phyloP scores from a whole-genome alignment of 1,284 basidiomycete species.

The Pseudozyma tsukubaensis region DNA sequence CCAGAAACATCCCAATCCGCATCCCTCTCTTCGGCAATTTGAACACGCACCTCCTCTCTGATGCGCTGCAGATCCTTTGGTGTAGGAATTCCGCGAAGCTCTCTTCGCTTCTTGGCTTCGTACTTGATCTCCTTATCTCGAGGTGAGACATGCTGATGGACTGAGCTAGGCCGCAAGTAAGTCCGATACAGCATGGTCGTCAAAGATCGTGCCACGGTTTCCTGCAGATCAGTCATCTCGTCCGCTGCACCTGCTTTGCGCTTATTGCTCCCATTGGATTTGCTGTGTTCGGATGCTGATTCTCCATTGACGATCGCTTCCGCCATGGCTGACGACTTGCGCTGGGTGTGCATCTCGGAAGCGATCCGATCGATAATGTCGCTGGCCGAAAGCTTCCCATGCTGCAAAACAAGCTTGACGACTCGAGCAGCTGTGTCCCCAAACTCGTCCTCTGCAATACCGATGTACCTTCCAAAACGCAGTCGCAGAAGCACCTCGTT shows the following conservation, averaged over 20 bases:
- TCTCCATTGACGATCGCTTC: constrained; percentile 19
- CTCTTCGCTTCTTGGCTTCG: constrained; percentile 52
- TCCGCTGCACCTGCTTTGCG: constrained; percentile 35
- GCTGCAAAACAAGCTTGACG: constrained; percentile 75
- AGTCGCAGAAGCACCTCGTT: constrained; percentile 67
- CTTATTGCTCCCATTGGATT: constrained; percentile 30
- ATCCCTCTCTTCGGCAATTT: constrained; percentile 68
- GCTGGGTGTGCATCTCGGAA: constrained; percentile 24
- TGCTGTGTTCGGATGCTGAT: constrained; percentile 9
- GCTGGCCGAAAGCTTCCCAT: constrained; percentile 84
- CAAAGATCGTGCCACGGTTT: constrained; percentile 30
- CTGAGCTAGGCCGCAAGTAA: constrained; percentile 61
- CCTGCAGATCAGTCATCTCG: constrained; percentile 9
- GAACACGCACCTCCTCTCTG: constrained; percentile 54
- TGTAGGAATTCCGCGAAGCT: constrained; percentile 67
- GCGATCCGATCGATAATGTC: constrained; percentile 76
- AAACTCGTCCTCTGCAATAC: constrained; percentile 81
- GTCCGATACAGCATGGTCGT: constrained; percentile 48
- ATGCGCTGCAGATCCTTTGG: constrained; percentile 69
- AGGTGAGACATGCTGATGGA: constrained; percentile 68
- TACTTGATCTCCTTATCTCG: constrained; percentile 66
- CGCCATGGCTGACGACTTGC: constrained; percentile 1
- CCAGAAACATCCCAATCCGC: constrained; percentile 54
- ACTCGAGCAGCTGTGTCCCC: constrained; percentile 73
- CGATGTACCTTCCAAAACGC: constrained; percentile 74